Evolutionary conservation across 1,284 basidiomycete species (phyloP), one percentile per base, ranked within the genome.

Genomic region (Leccinum subfulvum): DNA sequence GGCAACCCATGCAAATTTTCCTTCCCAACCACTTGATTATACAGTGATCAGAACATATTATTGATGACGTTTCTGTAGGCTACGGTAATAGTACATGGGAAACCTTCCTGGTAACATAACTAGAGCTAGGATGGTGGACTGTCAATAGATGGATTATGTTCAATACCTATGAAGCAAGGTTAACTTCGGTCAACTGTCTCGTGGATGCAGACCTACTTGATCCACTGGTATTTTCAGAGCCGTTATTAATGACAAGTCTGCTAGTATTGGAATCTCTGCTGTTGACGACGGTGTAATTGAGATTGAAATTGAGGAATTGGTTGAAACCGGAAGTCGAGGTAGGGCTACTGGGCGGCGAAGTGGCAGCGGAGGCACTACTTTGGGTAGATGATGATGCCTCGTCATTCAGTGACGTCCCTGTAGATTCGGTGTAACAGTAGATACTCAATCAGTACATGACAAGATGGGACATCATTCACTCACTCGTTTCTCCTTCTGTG

Each of bases 221-320:
- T 2, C 62, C 66, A 28, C 59, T 47, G 2, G 5, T 54, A 54
- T n/a, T 68, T 35, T 10, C 60, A 6, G 61, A 57, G 0, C 26
- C 8, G 30, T 56, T 59, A 14, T 60, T 66, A 8, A 71, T 58
- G 7, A 63, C 66, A 6, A 69, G 0, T 41, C 62, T 65, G 0
- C 9, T 14, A 16, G 44, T 3, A 26, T 3, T 47, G 13, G 58
- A 23, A 8, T 59, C 57, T 9, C 18, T 33, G 4, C 51, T 62
- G 49, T 33, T 54, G 41, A 71, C 8, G 3, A 57, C 3, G 18
- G 55, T 68, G 33, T 6, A 0, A 9, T 57, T 66, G 9, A 71
- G 30, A 30, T 30, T 10, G 30, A 30, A 30, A 23, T 41, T 68
- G 9, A 58, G 9, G 10, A 9, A 6, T 4, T 0, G 55, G 35